Base-by-base conservation (phyloP, 768 basidiomycete species). In the Leccinum boreale region DNA sequence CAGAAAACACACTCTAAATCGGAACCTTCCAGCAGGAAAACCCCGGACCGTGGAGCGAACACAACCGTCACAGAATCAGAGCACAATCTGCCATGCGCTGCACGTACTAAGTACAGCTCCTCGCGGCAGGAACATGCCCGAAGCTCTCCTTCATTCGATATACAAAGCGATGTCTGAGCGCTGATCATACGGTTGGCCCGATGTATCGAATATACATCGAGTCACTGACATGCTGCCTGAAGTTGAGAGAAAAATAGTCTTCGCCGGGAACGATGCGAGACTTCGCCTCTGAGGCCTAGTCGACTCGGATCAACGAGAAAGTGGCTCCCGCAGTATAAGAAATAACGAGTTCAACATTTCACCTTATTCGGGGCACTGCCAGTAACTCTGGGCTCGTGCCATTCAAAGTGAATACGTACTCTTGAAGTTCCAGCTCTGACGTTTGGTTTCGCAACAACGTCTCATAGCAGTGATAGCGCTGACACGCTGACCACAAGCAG, bases 11-110 rank as follows among this genome's bases (percentile, higher is more conserved):
- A 28, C 8, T 28, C 29, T 83, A 89, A 23, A 72, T 77, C 1
- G 89, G 89, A 1, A 90, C 89, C 72, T 92, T 91, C 62, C 85
- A 86, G 0, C 85, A 86, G 0, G 89, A 87, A 70, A 91, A 90
- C 24, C 81, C 60, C 88, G 81, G 70, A 84, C 87, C 31, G 11
- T 12, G 1, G 80, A 11, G 86, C 86, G 24, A 88, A 68, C 14
- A 82, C 78, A 44, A 91, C 66, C 5, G 90, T 91, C 50, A 39
- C 8, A 12, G 29, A 31, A 51, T 44, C 29, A 50, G 49, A 47
- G 31, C 5, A 11, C 14, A 48, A 48, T 53, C n/a, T 36, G 15
- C 35, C 17, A 35, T 29, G 29, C 3, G 23, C 23, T 11, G 28
- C 8, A 15, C 70, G 15, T 23, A 36, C 7, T 4, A 36, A 2